phyloP scores from a whole-genome alignment of 176 grass and related monocot genomes.

The Guadua angustifolia region DNA sequence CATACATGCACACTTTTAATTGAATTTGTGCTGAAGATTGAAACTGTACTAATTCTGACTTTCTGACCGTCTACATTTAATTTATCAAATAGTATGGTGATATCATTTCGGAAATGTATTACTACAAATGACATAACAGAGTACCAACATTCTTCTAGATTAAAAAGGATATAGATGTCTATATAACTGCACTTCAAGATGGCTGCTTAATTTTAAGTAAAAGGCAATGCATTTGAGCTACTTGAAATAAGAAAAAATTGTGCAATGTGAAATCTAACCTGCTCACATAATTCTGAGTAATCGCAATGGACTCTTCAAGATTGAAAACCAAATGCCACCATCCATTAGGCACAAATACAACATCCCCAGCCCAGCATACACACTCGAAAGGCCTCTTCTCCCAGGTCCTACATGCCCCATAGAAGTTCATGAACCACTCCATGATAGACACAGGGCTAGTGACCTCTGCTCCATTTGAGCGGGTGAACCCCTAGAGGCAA shows the following conservation, averaged over 20 bases:
- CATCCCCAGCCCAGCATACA: constrained; percentile 68
- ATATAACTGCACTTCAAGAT: not conserved
- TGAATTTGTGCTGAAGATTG: not conserved
- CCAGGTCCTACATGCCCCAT: constrained; percentile 53
- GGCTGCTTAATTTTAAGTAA: constrained; percentile 3
- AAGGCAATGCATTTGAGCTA: not conserved
- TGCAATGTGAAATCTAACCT: constrained; percentile 51
- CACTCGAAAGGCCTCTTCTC: constrained; percentile 85
- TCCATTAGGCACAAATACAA: constrained; percentile 92
- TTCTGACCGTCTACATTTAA: not conserved
- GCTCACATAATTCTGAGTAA: constrained; percentile 96
- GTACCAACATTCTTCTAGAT: not conserved
- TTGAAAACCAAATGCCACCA: constrained; percentile 99
- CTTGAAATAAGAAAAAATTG: not conserved
- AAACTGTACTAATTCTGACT: not conserved
- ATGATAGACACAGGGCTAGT: constrained; percentile 93
- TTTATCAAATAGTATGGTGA: not conserved
- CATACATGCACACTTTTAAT: not conserved
- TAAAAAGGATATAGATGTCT: not conserved
- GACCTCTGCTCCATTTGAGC: constrained; percentile 79
- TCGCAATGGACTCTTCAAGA: constrained; percentile 92
- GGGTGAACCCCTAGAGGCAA: constrained; percentile 83
- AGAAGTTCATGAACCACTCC: constrained; percentile 99
- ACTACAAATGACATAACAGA: not conserved
- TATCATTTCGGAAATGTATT: not conserved